Percentiles rank a stretch among this genome's conserved stretches.
phyloP scores from a whole-genome alignment of 768 basidiomycete species.

The Nevesoporus exiguus region DNA sequence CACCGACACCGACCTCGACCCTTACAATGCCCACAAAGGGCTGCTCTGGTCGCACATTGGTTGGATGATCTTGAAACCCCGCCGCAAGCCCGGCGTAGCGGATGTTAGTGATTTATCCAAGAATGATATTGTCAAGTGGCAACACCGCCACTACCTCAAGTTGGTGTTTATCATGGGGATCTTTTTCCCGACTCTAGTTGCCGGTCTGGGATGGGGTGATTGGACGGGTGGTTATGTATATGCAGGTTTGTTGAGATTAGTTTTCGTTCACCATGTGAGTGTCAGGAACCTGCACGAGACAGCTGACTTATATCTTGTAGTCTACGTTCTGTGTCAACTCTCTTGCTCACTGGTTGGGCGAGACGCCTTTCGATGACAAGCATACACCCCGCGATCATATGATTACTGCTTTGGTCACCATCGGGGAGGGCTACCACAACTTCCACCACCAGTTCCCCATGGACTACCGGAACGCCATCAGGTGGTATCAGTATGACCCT shows the following conservation, averaged over 20 bases:
- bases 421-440: slow-evolving; percentile 98
- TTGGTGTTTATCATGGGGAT: slow-evolving; percentile 71
- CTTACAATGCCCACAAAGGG: slow-evolving; percentile 90
- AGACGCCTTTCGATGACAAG: slow-evolving; percentile 91
- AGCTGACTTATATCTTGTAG: slow-evolving; percentile 33
- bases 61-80: slow-evolving; percentile 93
- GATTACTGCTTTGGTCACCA: slow-evolving; percentile 83
- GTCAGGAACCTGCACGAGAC: background rate
- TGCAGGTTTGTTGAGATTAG: slow-evolving; percentile 72
- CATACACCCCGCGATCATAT: slow-evolving; percentile 89
- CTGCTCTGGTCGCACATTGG: slow-evolving; percentile 84
- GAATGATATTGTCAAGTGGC: slow-evolving; percentile 81
- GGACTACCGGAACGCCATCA: slow-evolving; percentile 97
- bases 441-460: slow-evolving; percentile 97
- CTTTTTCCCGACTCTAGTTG: slow-evolving; percentile 70
- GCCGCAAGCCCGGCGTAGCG: slow-evolving; percentile 84
- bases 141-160: slow-evolving; percentile 74
- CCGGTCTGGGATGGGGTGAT: slow-evolving; percentile 83
- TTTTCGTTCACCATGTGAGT: slow-evolving; percentile 86
- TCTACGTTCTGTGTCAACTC: slow-evolving; percentile 98
- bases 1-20: slow-evolving; percentile 95
- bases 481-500: slow-evolving; percentile 86
- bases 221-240: slow-evolving; percentile 83
- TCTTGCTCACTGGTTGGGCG: slow-evolving; percentile 94
- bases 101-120: slow-evolving; percentile 84